phyloP scores from a whole-genome alignment of 352 stramenopile genomes.

The Phytopythium oedochilum region DNA sequence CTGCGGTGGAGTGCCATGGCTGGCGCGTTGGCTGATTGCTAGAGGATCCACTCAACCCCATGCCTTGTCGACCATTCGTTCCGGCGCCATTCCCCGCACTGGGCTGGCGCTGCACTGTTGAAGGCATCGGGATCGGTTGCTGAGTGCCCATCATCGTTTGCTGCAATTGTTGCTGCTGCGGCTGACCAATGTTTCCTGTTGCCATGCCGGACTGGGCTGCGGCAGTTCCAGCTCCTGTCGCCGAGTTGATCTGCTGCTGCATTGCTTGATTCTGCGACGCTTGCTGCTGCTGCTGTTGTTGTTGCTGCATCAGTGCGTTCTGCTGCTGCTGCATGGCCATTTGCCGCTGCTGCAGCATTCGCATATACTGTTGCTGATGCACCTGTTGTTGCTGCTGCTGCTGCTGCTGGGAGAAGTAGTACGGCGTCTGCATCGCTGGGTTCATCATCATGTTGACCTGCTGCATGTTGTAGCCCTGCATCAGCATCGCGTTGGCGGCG shows the following conservation, averaged over 20 bases:
- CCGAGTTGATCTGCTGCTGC: slow-evolving; percentile 16
- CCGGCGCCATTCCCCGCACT: slow-evolving; percentile 16
- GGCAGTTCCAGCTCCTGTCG: slow-evolving; percentile 15
- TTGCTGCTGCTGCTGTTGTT: slow-evolving; percentile 39
- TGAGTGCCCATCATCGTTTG: slow-evolving; percentile 29
- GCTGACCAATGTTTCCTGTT: slow-evolving; percentile 4
- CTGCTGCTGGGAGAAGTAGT: slow-evolving; percentile 64
- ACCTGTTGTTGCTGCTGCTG: slow-evolving; percentile 69
- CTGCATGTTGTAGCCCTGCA: slow-evolving; percentile 66
- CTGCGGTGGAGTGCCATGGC: slow-evolving; percentile 65
- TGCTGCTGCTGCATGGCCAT: slow-evolving; percentile 34
- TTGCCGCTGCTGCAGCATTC: slow-evolving; percentile 48
- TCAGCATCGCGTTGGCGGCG: slow-evolving; percentile 54
- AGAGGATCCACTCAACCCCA: slow-evolving; percentile 15
- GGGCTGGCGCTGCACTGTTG: slow-evolving; percentile 22
- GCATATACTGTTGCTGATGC: slow-evolving; percentile 46
- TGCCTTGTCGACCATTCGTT: slow-evolving; percentile 16
- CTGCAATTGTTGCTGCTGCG: slow-evolving; percentile 25
- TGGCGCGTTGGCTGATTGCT: slow-evolving; percentile 24
- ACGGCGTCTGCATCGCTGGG: slow-evolving; percentile 38
- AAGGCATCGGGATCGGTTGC: slow-evolving; percentile 15
- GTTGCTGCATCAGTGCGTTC: slow-evolving; percentile 17
- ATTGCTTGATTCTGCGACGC: slow-evolving; percentile 18
- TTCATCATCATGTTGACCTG: slow-evolving; percentile 79
- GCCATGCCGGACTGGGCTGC: not conserved